Evolutionary conservation across 2,329 filamentous ascomycete genomes (phyloP).

Genomic region (Beauveria rudraprayagi): DNA sequence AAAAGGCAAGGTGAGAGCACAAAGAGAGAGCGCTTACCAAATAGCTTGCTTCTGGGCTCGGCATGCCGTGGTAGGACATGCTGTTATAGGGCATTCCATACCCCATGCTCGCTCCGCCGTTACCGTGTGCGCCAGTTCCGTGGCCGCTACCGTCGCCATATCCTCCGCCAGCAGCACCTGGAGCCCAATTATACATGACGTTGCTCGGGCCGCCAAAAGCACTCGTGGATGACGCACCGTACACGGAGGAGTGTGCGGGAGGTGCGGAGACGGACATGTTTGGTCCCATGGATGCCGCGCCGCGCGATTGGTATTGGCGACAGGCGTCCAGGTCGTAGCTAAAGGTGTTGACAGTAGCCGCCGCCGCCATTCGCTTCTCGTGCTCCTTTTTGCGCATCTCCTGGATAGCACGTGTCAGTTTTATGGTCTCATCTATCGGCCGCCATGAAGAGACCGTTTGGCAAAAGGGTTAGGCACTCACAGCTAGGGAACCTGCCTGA

Average conservation of each 20-base stretch:
- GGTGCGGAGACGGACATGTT: not conserved
- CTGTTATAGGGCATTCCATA: not conserved
- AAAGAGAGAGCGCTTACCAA: not conserved
- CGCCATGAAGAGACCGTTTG: no score
- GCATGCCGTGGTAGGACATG: not conserved
- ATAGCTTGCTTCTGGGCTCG: constrained; percentile 3
- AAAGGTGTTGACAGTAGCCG: constrained; percentile 11
- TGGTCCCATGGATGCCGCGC: not conserved
- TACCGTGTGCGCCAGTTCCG: not conserved
- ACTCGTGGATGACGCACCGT: not conserved
- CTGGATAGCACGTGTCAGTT: not conserved
- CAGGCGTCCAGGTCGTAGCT: constrained; percentile 24
- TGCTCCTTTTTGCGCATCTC: not conserved
- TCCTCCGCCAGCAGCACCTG: not conserved
- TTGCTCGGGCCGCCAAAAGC: not conserved
- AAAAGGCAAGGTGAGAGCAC: not conserved
- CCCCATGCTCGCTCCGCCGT: not conserved
- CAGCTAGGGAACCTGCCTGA: constrained; percentile 19
- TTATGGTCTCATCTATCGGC: not conserved
- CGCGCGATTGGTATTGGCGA: constrained; percentile 18
- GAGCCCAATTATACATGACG: not conserved
- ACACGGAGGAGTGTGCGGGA: not conserved
- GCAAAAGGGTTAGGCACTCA: not conserved
- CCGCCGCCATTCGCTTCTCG: not conserved
- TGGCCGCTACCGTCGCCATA: not conserved